Percentiles rank a stretch among this genome's conserved stretches.
phyloP scores from a whole-genome alignment of 1,139 yeast species.

The Blastobotrys elegans region DNA sequence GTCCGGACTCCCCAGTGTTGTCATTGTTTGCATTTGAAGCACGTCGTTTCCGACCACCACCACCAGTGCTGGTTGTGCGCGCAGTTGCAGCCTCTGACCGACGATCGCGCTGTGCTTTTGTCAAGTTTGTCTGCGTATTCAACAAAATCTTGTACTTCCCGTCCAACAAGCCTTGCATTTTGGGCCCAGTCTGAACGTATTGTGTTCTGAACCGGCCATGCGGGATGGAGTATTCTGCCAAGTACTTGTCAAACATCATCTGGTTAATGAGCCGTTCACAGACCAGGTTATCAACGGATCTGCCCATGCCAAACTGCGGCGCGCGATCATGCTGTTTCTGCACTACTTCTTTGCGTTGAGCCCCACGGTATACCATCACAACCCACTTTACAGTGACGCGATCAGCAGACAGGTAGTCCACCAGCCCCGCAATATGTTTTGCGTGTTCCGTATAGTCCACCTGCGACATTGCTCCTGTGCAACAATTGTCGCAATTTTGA shows the following conservation, averaged over 20 bases:
- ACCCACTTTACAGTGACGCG: slow-evolving; percentile 75
- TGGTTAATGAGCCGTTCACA: slow-evolving; percentile 42
- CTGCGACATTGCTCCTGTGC: slow-evolving; percentile 33
- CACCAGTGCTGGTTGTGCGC: neutral
- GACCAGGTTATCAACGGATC: slow-evolving; percentile 54
- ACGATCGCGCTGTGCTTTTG: neutral
- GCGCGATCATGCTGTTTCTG: slow-evolving; percentile 57
- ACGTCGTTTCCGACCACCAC: neutral
- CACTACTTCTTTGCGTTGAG: slow-evolving; percentile 55
- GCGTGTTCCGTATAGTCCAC: slow-evolving; percentile 69
- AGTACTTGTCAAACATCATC: slow-evolving; percentile 58
- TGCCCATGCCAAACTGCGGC: slow-evolving; percentile 61
- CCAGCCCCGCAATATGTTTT: slow-evolving; percentile 52
- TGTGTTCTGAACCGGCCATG: slow-evolving; percentile 11
- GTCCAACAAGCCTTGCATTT: neutral
- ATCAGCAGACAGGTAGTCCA: slow-evolving; percentile 49
- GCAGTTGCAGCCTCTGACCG: no score
- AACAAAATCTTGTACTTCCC: neutral
- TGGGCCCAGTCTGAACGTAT: slow-evolving; percentile 1
- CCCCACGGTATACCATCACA: slow-evolving; percentile 80
- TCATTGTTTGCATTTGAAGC: neutral
- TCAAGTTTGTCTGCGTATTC: neutral
- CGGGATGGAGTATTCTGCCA: slow-evolving; percentile 68
- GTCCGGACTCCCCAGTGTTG: neutral
- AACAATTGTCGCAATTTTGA: slow-evolving; percentile 83